Evolutionary conservation across 495 filamentous ascomycete species (phyloP).

Genomic region (Sporormia fimetaria): DNA sequence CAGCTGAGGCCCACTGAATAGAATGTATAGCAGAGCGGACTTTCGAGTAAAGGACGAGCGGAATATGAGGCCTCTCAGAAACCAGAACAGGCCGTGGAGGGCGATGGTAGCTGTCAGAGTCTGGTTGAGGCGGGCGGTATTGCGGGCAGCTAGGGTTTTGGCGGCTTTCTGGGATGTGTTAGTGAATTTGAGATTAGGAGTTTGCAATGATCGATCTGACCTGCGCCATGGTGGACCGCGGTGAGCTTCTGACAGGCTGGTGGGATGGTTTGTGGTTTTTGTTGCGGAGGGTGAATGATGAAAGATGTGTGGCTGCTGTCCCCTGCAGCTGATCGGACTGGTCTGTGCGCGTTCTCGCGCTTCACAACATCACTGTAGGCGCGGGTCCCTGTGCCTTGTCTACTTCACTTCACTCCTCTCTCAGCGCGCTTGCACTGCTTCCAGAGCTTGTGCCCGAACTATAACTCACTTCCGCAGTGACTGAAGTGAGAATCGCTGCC

Average conservation of each 20-base stretch:
- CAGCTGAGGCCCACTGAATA: slow-evolving; percentile 63
- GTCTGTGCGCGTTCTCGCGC: too few species aligned
- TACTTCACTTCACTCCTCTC: too few species aligned
- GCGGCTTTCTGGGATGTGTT: slow-evolving; percentile 64
- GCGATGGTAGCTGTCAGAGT: slow-evolving; percentile 62
- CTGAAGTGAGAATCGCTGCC: too few species aligned
- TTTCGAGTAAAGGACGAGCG: slow-evolving; percentile 39
- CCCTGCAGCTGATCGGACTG: too few species aligned
- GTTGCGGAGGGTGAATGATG: too few species aligned
- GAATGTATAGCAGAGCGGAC: slow-evolving; percentile 56
- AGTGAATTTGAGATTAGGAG: slow-evolving; percentile 2
- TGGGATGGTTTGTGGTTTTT: background rate
- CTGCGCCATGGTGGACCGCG: slow-evolving; percentile 17
- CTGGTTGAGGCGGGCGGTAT: slow-evolving; percentile 58
- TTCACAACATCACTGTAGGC: too few species aligned
- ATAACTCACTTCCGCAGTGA: too few species aligned
- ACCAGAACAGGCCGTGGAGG: slow-evolving; percentile 62
- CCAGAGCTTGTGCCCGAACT: too few species aligned
- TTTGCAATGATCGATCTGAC: background rate
- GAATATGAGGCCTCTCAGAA: slow-evolving; percentile 55
- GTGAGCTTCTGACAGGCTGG: background rate
- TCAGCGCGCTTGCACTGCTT: too few species aligned
- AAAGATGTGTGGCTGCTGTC: too few species aligned
- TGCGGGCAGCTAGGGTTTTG: slow-evolving; percentile 79
- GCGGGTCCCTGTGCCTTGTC: too few species aligned